A percentile compares a stretch with the other conserved stretches of the same genome.
phyloP scores from a whole-genome alignment of 805 yeast genomes.

The Nakazawaea ernobii region DNA sequence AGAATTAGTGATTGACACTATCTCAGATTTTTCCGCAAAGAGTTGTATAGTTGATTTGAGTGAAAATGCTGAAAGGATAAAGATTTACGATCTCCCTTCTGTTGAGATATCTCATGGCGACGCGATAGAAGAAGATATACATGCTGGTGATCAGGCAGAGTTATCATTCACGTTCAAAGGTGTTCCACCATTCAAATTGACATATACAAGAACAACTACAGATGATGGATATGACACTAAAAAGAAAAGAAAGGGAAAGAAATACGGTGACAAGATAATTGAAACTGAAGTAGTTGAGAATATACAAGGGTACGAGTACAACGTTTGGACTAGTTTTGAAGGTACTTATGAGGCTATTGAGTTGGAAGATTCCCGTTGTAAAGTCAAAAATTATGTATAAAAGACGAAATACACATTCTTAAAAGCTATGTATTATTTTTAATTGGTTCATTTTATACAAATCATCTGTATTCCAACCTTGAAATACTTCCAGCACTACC shows the following conservation, averaged over 20 bases:
- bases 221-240: slow-evolving; percentile 20
- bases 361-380: slow-evolving; percentile 80
- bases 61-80: slow-evolving; percentile 23
- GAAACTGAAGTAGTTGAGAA: slow-evolving; percentile 60
- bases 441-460: background rate
- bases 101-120: slow-evolving; percentile 84
- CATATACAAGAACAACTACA: slow-evolving; percentile 70
- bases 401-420: background rate
- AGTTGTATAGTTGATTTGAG: slow-evolving; percentile 65
- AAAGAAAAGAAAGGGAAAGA: slow-evolving; percentile 19
- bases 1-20: slow-evolving; percentile 53
- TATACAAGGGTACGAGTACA: slow-evolving; percentile 63
- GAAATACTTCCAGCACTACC: background rate
- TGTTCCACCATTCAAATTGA: slow-evolving; percentile 83
- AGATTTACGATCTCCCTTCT: slow-evolving; percentile 51
- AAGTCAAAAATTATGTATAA: slow-evolving; percentile 23
- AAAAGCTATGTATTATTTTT: no score
- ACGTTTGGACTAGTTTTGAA: slow-evolving; percentile 73
- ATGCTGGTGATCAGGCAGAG: slow-evolving; percentile 93
- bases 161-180: slow-evolving; percentile 79
- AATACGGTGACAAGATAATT: slow-evolving; percentile 33
- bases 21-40: slow-evolving; percentile 68
- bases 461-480: background rate
- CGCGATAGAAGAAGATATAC: slow-evolving; percentile 70
- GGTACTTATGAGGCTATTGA: slow-evolving; percentile 93